phyloP scores from a whole-genome alignment of 495 filamentous ascomycete genomes.

The Hapsidospora chrysogenum region DNA sequence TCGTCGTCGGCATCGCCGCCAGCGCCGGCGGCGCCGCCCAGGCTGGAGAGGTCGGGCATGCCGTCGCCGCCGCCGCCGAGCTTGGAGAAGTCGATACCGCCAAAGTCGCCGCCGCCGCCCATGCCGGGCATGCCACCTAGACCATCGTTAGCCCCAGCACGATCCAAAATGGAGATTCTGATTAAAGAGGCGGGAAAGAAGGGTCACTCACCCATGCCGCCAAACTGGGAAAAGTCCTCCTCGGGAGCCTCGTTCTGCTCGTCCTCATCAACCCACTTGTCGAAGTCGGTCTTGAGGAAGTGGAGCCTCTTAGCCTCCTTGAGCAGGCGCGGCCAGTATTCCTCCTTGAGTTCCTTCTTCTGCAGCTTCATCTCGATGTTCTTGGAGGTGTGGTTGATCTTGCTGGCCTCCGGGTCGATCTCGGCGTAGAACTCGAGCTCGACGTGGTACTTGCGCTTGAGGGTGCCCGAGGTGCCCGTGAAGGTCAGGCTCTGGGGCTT shows the following conservation, averaged over 20 bases:
- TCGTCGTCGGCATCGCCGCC: conserved; percentile 34
- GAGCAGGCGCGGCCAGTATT: conserved; percentile 87
- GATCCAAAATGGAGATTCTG: neutral
- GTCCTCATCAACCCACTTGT: conserved; percentile 99
- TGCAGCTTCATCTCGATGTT: conserved; percentile 78
- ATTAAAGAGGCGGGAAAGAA: neutral
- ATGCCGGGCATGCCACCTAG: conserved; percentile 29
- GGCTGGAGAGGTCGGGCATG: conserved; percentile 14
- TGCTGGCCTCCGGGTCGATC: conserved; percentile 70
- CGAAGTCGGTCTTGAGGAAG: conserved; percentile 97
- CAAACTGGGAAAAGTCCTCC: conserved; percentile 66
- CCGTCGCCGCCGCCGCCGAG: conserved; percentile 49
- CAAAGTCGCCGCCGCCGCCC: conserved; percentile 36
- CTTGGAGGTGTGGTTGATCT: conserved; percentile 66
- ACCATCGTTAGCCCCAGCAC: conserved; percentile 2
- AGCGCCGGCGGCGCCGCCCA: conserved; percentile 37
- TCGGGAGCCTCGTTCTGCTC: conserved; percentile 83
- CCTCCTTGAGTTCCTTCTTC: conserved; percentile 87
- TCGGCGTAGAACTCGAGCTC: conserved; percentile 82
- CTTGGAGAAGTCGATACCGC: conserved; percentile 81
- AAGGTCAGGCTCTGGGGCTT: conserved; percentile 65
- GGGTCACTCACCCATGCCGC: conserved; percentile 33
- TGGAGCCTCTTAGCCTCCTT: conserved; percentile 81
- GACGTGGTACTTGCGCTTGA: conserved; percentile 72
- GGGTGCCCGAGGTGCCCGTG: conserved; percentile 56